A percentile compares a stretch with the other conserved stretches of the same genome.
Evolutionary conservation across 441 rosid genomes (phyloP).

Genomic region (Mallotus repandus): DNA sequence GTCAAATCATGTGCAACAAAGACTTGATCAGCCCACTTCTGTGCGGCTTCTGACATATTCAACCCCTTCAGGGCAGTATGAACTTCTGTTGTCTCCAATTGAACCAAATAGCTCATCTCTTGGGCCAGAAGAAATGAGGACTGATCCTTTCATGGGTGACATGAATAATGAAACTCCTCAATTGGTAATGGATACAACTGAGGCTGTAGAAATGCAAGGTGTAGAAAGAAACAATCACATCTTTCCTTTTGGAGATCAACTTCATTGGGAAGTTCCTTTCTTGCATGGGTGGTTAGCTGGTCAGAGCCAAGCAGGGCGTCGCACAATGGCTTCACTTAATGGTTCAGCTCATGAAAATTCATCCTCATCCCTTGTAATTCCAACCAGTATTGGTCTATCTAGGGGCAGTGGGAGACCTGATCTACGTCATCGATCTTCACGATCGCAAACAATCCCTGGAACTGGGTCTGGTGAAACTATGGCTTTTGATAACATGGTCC

Average conservation of each 20-base stretch:
- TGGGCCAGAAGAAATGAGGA: constrained; percentile 35
- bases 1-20: constrained; percentile 20
- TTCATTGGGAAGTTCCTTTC: constrained; percentile 76
- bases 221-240: constrained; percentile 52
- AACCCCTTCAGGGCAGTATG: constrained; percentile 16
- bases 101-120: constrained; percentile 12
- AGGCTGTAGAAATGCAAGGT: constrained; percentile 56
- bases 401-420: constrained; percentile 55
- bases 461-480: constrained; percentile 40
- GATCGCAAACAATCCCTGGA: constrained; percentile 25
- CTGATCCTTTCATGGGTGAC: constrained; percentile 36
- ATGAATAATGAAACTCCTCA: constrained; percentile 42
- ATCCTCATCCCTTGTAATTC: constrained; percentile 24
- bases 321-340: constrained; percentile 38
- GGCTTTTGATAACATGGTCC: constrained; percentile 35
- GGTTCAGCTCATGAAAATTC: constrained; percentile 41
- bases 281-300: constrained; percentile 81
- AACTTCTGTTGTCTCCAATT: constrained; percentile 16
- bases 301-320: constrained; percentile 58
- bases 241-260: constrained; percentile 53
- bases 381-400: constrained; percentile 41
- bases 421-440: constrained; percentile 41
- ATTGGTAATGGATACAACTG: constrained; percentile 44
- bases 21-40: constrained; percentile 11
- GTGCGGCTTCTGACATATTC: constrained; percentile 14